Conservation (phyloP, 768 basidiomycete genomes). For the Rhizopogon roseolus region DNA sequence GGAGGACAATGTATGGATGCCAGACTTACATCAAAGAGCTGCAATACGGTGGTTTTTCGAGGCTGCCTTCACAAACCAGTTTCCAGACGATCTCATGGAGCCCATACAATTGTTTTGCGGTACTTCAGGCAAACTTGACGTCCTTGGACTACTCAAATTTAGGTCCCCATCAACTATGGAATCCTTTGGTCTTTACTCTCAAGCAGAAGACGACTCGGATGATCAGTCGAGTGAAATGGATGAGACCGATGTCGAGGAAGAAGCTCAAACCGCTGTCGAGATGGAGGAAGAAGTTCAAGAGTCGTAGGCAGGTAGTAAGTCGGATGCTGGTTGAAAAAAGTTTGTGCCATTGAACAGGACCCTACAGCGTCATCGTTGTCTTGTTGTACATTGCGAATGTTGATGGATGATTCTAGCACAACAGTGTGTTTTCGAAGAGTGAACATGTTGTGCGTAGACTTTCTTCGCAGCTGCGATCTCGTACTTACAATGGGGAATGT, state of each 20-base stretch:
- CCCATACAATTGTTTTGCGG: background rate
- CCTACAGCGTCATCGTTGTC: background rate
- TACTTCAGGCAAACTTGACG: background rate
- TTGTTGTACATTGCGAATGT: background rate
- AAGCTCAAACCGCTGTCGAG: background rate
- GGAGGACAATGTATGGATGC: conserved; percentile 3
- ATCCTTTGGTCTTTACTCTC: background rate
- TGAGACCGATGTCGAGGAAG: background rate
- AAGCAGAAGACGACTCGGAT: background rate
- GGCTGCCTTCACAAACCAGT: background rate
- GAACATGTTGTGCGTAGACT: too few relatives aligned
- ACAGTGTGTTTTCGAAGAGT: background rate
- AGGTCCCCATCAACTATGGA: background rate
- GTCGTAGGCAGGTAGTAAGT: background rate
- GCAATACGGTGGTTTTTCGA: background rate
- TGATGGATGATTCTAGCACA: background rate
- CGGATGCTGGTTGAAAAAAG: background rate
- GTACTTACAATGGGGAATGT: too few relatives aligned
- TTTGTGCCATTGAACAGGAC: background rate
- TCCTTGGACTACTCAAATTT: background rate
- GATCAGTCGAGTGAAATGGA: background rate
- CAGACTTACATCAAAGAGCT: conserved; percentile 1
- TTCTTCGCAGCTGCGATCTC: too few relatives aligned
- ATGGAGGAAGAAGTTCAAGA: background rate
- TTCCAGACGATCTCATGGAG: background rate